Conservation (phyloP, 1,284 basidiomycete species). For the Phylloporus sp. region DNA sequence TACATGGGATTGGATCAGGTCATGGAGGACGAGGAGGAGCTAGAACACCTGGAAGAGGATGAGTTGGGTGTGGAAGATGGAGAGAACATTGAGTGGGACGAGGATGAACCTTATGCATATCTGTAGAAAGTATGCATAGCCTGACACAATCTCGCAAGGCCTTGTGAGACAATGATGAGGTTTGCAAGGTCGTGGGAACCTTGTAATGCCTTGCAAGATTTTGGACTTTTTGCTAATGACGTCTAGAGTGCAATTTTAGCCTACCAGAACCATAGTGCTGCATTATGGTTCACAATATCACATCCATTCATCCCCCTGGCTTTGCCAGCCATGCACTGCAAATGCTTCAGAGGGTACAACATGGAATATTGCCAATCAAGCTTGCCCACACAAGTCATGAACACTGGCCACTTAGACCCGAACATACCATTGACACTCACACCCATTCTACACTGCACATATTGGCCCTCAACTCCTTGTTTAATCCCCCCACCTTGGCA, state of each 20-base stretch:
- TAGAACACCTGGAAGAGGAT: not conserved
- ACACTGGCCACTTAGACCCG: conserved; percentile 55
- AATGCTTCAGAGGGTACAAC: conserved; percentile 50
- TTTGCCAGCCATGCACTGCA: conserved; percentile 34
- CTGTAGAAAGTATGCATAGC: not conserved
- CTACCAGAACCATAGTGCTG: not conserved
- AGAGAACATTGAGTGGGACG: not conserved
- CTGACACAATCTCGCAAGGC: not conserved
- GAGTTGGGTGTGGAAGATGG: not conserved
- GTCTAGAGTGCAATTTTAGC: not conserved
- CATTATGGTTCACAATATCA: conserved; percentile 18
- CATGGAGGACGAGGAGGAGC: not conserved
- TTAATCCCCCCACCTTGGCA: conserved; percentile 92
- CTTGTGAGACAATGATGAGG: not conserved
- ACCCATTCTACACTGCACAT: conserved; percentile 45
- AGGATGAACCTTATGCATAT: not conserved
- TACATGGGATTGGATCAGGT: not conserved
- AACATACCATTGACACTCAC: conserved; percentile 17
- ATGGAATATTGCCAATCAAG: conserved; percentile 51
- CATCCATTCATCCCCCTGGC: conserved; percentile 20
- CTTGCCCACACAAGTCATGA: conserved; percentile 58
- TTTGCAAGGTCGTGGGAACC: not conserved
- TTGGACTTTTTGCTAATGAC: not conserved
- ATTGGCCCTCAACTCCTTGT: conserved; percentile 88
- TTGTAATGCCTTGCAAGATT: not conserved